Conservation (phyloP, 1,139 yeast genomes). For the Kodamaea arcana region DNA sequence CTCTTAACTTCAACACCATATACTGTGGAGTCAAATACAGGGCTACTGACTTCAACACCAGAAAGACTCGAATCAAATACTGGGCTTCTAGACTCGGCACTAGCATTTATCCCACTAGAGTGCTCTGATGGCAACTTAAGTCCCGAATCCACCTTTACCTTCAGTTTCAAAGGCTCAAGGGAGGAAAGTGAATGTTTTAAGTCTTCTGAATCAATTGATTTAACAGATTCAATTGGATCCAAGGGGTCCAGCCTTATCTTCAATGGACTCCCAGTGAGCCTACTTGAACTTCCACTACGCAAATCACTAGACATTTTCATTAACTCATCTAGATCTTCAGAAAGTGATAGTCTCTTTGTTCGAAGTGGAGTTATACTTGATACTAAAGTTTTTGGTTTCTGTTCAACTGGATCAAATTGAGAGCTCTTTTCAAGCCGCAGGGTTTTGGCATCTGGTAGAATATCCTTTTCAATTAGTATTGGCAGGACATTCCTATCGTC, state of each 20-base stretch:
- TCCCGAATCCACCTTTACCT: not conserved
- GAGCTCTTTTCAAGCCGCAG: no score
- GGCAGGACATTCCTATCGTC: not conserved
- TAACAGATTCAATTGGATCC: slow-evolving; percentile 1
- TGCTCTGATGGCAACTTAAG: not conserved
- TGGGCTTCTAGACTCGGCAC: not conserved
- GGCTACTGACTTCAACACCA: not conserved
- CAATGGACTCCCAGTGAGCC: not conserved
- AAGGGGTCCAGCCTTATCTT: not conserved
- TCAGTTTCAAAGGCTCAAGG: not conserved
- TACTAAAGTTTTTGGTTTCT: no score
- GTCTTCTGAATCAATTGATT: not conserved
- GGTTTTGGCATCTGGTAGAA: no score
- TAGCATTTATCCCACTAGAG: not conserved
- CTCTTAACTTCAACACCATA: not conserved
- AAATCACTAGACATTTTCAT: slow-evolving; percentile 34
- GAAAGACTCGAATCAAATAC: not conserved
- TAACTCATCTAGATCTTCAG: slow-evolving; percentile 38
- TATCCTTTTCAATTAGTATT: no score
- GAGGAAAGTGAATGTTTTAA: not conserved
- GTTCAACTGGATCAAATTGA: no score
- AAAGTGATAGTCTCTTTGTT: slow-evolving; percentile 15
- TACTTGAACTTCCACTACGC: not conserved
- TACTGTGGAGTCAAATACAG: not conserved
- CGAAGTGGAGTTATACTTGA: not conserved